phyloP scores from a whole-genome alignment of 345 rosid species.

The Reutealis trisperma region DNA sequence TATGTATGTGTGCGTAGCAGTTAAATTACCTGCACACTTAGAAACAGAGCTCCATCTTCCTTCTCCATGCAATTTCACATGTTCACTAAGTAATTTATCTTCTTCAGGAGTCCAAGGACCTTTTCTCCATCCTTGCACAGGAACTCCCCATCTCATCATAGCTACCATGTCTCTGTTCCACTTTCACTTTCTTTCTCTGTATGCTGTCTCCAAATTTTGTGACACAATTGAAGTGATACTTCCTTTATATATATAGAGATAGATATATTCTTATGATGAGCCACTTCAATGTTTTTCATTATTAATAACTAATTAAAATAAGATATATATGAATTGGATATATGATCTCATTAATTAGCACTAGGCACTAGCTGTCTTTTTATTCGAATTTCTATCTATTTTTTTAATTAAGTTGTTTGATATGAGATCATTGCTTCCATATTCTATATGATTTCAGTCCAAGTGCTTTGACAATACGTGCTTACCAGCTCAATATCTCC shows the following conservation, averaged over 20 bases:
- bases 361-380: background rate
- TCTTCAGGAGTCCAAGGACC: conserved; percentile 94
- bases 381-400: too few species aligned
- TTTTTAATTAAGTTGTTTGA: background rate
- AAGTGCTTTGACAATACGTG: conserved; percentile 22
- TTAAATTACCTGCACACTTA: conserved; percentile 53
- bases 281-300: conserved; percentile 17
- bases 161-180: conserved; percentile 16
- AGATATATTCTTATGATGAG: background rate
- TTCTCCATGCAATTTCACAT: conserved; percentile 65
- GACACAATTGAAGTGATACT: conserved; percentile 27
- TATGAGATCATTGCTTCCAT: conserved; percentile 13
- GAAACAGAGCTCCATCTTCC: conserved; percentile 87
- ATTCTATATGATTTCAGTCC: conserved; percentile 20
- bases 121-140: conserved; percentile 61
- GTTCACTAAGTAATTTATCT: conserved; percentile 58
- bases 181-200: conserved; percentile 1
- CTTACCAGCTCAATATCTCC: conserved; percentile 20
- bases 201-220: conserved; percentile 35
- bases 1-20: too few species aligned
- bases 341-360: conserved; percentile 18
- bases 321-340: conserved; percentile 18
- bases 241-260: conserved; percentile 12
- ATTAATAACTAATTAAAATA: background rate
- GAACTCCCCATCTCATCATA: conserved; percentile 52